Evolutionary conservation across 2,329 filamentous ascomycete species (phyloP).

Genomic region (Cercospora sesami): DNA sequence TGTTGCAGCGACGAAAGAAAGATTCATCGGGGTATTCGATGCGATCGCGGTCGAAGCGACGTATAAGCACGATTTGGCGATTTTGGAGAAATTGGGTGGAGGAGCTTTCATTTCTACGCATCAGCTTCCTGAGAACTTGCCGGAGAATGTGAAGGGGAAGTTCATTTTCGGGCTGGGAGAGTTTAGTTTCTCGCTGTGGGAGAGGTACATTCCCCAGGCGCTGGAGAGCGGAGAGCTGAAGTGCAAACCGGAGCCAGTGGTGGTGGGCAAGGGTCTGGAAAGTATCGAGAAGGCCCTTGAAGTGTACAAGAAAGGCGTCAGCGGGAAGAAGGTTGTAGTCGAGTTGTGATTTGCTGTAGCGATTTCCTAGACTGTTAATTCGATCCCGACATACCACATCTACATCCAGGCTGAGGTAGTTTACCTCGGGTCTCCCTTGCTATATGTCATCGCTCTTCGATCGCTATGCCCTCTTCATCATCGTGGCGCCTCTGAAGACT

Average conservation of each 20-base stretch:
- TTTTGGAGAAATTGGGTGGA: slow-evolving; percentile 12
- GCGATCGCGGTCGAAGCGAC: slow-evolving; percentile 12
- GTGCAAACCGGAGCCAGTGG: slow-evolving; percentile 6
- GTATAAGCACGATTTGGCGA: slow-evolving; percentile 8
- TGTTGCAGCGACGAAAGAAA: slow-evolving; percentile 1
- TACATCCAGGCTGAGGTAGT: background rate
- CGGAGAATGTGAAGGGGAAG: slow-evolving; percentile 5
- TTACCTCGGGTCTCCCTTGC: background rate
- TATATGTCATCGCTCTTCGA: background rate
- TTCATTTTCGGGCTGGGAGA: slow-evolving; percentile 10
- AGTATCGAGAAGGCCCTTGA: slow-evolving; percentile 5
- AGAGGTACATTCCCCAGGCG: slow-evolving; percentile 18
- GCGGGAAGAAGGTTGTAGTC: slow-evolving; percentile 18
- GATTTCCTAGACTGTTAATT: background rate
- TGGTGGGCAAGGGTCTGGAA: slow-evolving; percentile 9
- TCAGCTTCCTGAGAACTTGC: slow-evolving; percentile 4
- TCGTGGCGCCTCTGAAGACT: background rate
- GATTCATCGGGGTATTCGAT: slow-evolving; percentile 7
- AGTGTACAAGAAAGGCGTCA: slow-evolving; percentile 7
- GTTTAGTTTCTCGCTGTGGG: slow-evolving; percentile 17
- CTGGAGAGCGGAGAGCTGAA: slow-evolving; percentile 2
- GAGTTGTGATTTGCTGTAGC: background rate
- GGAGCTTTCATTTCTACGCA: slow-evolving; percentile 7
- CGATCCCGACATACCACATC: background rate
- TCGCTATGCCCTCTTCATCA: background rate